These are phyloP conservation scores for Aspergillus pseudoterreus DNA, from an alignment of 2,329 filamentous ascomycete species.

Conservation along the genomic window DNA sequence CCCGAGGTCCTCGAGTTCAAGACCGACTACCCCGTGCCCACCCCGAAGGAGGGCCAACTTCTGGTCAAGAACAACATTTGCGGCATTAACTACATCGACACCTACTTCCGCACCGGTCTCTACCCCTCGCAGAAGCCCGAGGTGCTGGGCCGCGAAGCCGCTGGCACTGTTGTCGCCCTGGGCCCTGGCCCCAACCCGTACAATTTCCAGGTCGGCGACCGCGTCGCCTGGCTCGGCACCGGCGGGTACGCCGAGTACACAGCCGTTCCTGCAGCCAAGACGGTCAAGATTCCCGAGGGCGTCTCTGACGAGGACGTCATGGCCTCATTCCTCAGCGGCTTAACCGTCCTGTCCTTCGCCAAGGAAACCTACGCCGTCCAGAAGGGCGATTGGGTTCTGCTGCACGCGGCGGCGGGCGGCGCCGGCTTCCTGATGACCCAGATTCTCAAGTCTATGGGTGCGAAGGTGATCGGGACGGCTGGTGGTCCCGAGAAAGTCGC, in stretches of 20 bases:
- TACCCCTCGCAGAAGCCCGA: constrained; percentile 71
- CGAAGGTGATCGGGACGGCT: constrained; percentile 75
- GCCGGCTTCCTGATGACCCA: constrained; percentile 73
- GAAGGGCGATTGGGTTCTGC: constrained; percentile 73
- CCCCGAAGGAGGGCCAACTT: constrained; percentile 64
- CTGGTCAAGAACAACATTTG: constrained; percentile 76
- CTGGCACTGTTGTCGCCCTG: constrained; percentile 64
- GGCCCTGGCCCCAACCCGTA: constrained; percentile 50
- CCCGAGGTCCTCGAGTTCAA: constrained; percentile 68
- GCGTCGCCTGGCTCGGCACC: constrained; percentile 65
- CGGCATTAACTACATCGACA: constrained; percentile 89
- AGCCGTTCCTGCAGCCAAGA: constrained; percentile 49
- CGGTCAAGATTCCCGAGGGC: constrained; percentile 61
- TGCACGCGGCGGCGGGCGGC: constrained; percentile 83
- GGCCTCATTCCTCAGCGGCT: constrained; percentile 71
- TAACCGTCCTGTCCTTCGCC: constrained; percentile 77
- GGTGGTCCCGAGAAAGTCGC: constrained; percentile 68
- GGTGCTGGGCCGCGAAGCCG: constrained; percentile 74
- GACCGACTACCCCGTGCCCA: constrained; percentile 67
- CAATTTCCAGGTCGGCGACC: constrained; percentile 62
- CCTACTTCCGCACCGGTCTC: constrained; percentile 81
- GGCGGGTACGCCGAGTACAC: constrained; percentile 60
- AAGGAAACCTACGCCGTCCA: constrained; percentile 66
- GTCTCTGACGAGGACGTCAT: constrained; percentile 62
- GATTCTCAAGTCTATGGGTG: constrained; percentile 68